Evolutionary conservation across 208 protist genomes (phyloP).

Genomic region (Leishmania tropica): DNA sequence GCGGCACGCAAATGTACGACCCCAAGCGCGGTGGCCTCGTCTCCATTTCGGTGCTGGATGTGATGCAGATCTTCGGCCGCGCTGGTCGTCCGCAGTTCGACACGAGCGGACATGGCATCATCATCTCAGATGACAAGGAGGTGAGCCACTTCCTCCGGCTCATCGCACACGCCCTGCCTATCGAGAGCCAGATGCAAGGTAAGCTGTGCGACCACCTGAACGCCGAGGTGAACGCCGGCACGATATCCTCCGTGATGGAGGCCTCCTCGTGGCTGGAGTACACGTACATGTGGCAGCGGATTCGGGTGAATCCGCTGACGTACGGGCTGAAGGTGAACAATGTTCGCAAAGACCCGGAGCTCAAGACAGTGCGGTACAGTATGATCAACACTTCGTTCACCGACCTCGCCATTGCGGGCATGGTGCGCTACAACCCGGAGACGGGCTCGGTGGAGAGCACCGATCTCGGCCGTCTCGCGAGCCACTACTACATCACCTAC

Average conservation of each 20-base stretch:
- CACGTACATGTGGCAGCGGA: slow-evolving; percentile 98
- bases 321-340: slow-evolving; percentile 96
- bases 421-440: slow-evolving; percentile 98
- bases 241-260: slow-evolving; percentile 96
- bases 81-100: slow-evolving; percentile 99
- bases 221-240: slow-evolving; percentile 98
- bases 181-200: slow-evolving; percentile 96
- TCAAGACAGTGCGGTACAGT: slow-evolving; percentile 91
- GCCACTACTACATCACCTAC: slow-evolving; percentile 98
- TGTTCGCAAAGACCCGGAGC: slow-evolving; percentile 90
- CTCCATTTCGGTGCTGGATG: slow-evolving; percentile 98
- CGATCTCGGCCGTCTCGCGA: slow-evolving; percentile 96
- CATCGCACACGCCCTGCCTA: slow-evolving; percentile 95
- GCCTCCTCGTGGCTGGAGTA: slow-evolving; percentile 97
- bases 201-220: slow-evolving; percentile 98
- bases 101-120: slow-evolving; percentile 97
- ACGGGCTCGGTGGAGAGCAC: slow-evolving; percentile 96
- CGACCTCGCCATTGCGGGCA: slow-evolving; percentile 92
- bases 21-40: slow-evolving; percentile 94
- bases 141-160: slow-evolving; percentile 96
- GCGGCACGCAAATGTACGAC: slow-evolving; percentile 96
- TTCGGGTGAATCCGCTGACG: slow-evolving; percentile 95
- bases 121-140: slow-evolving; percentile 98
- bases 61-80: slow-evolving; percentile 99
- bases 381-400: slow-evolving; percentile 96